Conservation (phyloP, 2,329 filamentous ascomycete genomes). For the Diaporthe amygdali region DNA sequence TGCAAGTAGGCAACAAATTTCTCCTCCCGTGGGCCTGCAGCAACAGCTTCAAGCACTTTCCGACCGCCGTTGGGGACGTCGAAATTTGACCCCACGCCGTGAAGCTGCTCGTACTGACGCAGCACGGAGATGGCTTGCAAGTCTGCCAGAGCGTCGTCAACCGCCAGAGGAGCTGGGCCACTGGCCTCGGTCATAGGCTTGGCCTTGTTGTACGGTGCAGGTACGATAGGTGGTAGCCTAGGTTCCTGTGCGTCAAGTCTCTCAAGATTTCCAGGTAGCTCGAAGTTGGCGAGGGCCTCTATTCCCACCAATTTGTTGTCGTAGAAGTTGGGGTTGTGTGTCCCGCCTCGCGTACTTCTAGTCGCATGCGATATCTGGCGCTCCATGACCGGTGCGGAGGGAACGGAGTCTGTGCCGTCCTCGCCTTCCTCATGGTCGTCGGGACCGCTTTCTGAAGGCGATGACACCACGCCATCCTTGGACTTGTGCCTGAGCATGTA, state of each 20-base stretch:
- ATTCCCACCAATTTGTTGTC: slow-evolving; percentile 65
- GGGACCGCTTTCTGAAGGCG: slow-evolving; percentile 56
- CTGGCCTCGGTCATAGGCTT: slow-evolving; percentile 62
- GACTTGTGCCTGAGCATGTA: slow-evolving; percentile 64
- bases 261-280: slow-evolving; percentile 63
- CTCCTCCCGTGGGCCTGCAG: slow-evolving; percentile 51
- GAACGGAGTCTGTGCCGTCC: slow-evolving; percentile 51
- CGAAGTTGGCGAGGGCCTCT: slow-evolving; percentile 64
- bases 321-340: slow-evolving; percentile 57
- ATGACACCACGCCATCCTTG: slow-evolving; percentile 56
- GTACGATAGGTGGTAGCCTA: slow-evolving; percentile 62
- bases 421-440: slow-evolving; percentile 54
- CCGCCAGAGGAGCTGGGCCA: slow-evolving; percentile 55
- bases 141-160: slow-evolving; percentile 60
- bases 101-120: slow-evolving; percentile 58
- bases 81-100: slow-evolving; percentile 62
- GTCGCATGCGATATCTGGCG: slow-evolving; percentile 69
- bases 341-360: slow-evolving; percentile 63
- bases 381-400: slow-evolving; percentile 64
- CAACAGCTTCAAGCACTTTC: slow-evolving; percentile 60
- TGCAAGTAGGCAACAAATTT: slow-evolving; percentile 55
- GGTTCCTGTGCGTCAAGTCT: slow-evolving; percentile 60
- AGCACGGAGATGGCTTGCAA: slow-evolving; percentile 63
- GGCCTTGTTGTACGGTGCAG: slow-evolving; percentile 64
- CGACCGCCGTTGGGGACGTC: slow-evolving; percentile 58